Evolutionary conservation across 108 stramenopile genomes (phyloP).

Genomic region (Nannochloropsis gaditana): DNA sequence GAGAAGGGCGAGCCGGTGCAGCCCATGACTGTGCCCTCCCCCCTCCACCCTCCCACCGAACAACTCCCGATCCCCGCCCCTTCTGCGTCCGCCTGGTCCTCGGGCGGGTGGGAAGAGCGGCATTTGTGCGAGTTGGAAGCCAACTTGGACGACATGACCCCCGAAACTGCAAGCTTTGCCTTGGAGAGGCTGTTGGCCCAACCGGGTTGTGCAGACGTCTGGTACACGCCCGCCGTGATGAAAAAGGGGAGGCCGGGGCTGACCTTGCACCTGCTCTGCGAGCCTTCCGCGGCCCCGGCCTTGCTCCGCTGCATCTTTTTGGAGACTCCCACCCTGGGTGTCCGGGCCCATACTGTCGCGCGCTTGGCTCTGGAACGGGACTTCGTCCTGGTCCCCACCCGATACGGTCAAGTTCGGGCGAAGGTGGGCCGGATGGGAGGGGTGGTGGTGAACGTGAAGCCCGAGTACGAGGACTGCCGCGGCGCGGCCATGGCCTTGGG

Average conservation of each 20-base stretch:
- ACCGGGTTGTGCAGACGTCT: slow-evolving; percentile 74
- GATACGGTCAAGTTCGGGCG: slow-evolving; percentile 50
- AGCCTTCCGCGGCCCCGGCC: slow-evolving; percentile 29
- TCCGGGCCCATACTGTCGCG: slow-evolving; percentile 64
- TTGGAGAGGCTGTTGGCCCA: slow-evolving; percentile 61
- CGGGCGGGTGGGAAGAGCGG: slow-evolving; percentile 24
- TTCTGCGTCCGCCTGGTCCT: neutral
- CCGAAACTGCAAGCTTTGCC: slow-evolving; percentile 66
- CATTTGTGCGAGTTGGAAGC: slow-evolving; percentile 65
- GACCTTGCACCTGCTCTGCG: slow-evolving; percentile 70
- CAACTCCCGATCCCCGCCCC: slow-evolving; percentile 21
- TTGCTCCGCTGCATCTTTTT: slow-evolving; percentile 67
- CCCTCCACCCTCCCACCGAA: slow-evolving; percentile 26
- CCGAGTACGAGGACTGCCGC: slow-evolving; percentile 85
- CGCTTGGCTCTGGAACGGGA: slow-evolving; percentile 66
- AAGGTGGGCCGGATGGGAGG: slow-evolving; percentile 65
- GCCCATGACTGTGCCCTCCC: slow-evolving; percentile 8
- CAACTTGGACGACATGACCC: slow-evolving; percentile 83
- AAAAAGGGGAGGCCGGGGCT: slow-evolving; percentile 81
- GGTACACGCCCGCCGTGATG: slow-evolving; percentile 81
- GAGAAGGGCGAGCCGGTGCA: neutral
- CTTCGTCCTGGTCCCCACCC: slow-evolving; percentile 58
- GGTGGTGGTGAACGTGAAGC: slow-evolving; percentile 65
- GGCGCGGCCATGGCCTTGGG: slow-evolving; percentile 59
- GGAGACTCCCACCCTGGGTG: slow-evolving; percentile 78